phyloP scores from a whole-genome alignment of 352 stramenopile genomes.

The Blastocystis sp. region DNA sequence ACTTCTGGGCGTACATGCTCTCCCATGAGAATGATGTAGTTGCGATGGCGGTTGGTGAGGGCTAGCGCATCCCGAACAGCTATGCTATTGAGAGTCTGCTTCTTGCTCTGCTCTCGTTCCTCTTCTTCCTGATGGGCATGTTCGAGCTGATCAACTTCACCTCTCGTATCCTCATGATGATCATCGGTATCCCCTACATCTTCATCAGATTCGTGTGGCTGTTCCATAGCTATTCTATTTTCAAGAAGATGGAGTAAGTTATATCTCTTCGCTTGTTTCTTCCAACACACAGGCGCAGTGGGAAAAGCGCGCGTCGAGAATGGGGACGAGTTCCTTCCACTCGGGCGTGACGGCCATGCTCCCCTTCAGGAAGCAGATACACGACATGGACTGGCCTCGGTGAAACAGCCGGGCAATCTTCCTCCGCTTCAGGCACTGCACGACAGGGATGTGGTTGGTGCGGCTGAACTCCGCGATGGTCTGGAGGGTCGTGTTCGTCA shows the following conservation, averaged over 20 bases:
- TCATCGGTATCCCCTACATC: background rate
- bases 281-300: background rate
- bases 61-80: conserved; percentile 8
- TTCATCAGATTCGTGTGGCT: conserved; percentile 38
- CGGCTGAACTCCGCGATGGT: background rate
- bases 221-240: conserved; percentile 43
- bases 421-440: background rate
- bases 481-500: background rate
- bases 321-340: background rate
- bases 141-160: conserved; percentile 19
- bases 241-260: conserved; percentile 6
- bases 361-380: background rate
- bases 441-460: background rate
- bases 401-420: conserved; percentile 14
- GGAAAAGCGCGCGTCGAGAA: background rate
- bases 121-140: conserved; percentile 44
- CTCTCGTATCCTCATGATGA: conserved; percentile 1
- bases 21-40: conserved; percentile 26
- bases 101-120: conserved; percentile 25
- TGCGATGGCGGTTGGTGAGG: background rate
- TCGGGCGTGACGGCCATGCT: background rate
- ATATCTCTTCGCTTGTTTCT: background rate
- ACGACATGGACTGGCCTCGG: conserved; percentile 14
- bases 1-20: conserved; percentile 45
- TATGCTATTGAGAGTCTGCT: background rate